These are phyloP conservation scores for Colletotrichum lindemuthianum DNA, from an alignment of 2,329 filamentous ascomycete species.

Conservation along the genomic window DNA sequence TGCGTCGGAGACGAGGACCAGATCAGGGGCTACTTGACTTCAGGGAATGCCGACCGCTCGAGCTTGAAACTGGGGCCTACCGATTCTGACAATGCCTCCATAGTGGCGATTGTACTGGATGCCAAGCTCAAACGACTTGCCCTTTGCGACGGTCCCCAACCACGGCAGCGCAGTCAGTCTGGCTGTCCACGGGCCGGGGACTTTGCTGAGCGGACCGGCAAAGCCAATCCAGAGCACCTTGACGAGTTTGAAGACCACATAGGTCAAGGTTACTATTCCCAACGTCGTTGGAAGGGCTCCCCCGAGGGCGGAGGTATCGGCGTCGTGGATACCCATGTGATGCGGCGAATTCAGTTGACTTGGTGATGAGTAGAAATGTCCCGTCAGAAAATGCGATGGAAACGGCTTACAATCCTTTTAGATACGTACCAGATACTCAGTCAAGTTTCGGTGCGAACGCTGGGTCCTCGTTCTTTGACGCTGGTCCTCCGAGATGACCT, in stretches of 20 bases:
- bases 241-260: not conserved
- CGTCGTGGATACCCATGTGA: no score
- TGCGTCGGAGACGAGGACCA: conserved; percentile 6
- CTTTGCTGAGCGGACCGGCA: conserved; percentile 7
- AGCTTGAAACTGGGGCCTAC: not conserved
- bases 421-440: no score
- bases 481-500: no score
- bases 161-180: not conserved
- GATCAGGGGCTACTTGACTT: not conserved
- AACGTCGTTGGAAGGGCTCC: not conserved
- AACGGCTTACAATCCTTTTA: no score
- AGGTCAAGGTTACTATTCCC: not conserved
- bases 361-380: no score
- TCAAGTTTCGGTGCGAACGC: no score
- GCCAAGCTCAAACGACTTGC: not conserved
- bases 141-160: not conserved
- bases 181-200: conserved; percentile 2
- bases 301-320: no score
- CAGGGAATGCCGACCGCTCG: not conserved
- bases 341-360: no score
- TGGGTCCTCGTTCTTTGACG: no score
- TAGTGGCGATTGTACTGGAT: not conserved
- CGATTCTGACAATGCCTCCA: conserved; percentile 5
- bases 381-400: no score
- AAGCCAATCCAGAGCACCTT: conserved; percentile 1